Base-by-base conservation (phyloP, 1,284 basidiomycete genomes). In the Hemileia vastatrix region DNA sequence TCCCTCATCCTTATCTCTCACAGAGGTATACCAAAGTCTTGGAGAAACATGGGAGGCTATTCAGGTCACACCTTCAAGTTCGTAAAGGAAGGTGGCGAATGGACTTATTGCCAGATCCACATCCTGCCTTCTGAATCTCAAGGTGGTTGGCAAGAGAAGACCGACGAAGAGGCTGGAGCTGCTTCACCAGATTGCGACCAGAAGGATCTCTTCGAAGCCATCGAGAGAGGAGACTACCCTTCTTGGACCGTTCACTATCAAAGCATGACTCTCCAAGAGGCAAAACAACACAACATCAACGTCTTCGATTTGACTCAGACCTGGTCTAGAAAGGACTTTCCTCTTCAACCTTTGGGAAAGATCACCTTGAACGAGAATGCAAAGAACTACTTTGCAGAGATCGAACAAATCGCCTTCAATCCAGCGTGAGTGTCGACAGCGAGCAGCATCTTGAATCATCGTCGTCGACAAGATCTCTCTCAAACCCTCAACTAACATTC, bases 31-130 rank as follows among this genome's bases (percentile, higher is more conserved):
- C 70, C 70, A 9, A 55, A 57, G 4, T 33, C 54, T 2, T 64
- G 63, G 62, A 49, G 68, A 1, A 57, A 68, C 66, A 67, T 69
- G 70, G 57, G 94, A 78, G 91, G 90, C 18, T 95, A 91, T 81
- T 87, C 86, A 49, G 90, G 92, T 4, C 90, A 95, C 80, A 87
- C 90, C n/a, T 85, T 83, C 81, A 93, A 94, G 80, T 83, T 88
- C 76, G 82, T 88, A 75, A 90, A 91, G 77, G 81, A 81, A 19
- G 81, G 89, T 59, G 90, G 88, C 62, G 81, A 84, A 31, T 92
- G 69, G 70, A 51, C 61, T 33, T 72, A 71, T 55, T 47, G 55
- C 32, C 68, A 71, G 65, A 67, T 72, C 44, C 68, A 71, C 86
- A 80, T 81, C 84, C 53, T 66, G 55, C 95, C 70, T 24, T 27